A percentile compares a stretch with the other conserved stretches of the same genome.
Conservation (phyloP, 257 asterid species). For the Osmanthus fragrans region DNA sequence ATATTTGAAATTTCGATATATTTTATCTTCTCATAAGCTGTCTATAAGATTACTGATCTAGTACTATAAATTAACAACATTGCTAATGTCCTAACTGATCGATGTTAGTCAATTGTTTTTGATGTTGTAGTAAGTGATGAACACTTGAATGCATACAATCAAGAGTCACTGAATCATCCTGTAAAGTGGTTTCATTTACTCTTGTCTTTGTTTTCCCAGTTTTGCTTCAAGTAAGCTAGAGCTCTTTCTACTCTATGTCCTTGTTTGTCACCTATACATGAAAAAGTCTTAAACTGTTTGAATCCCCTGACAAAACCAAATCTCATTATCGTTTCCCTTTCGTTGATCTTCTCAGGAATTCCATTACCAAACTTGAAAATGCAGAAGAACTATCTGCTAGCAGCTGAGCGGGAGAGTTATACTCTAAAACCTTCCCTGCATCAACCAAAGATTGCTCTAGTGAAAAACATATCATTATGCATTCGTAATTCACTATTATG, state of each 20-base stretch:
- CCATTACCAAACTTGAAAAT: constrained; percentile 69
- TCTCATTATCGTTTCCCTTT: not conserved
- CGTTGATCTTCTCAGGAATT: constrained; percentile 64
- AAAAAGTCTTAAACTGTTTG: not conserved
- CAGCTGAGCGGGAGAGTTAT: constrained; percentile 60
- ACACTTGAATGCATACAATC: not conserved
- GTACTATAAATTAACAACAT: not conserved
- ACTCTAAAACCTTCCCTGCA: constrained; percentile 71
- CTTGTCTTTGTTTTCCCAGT: not conserved
- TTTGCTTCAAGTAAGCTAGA: not conserved
- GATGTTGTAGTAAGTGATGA: not conserved
- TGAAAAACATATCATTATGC: not conserved
- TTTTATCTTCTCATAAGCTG: not conserved
- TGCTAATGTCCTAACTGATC: not conserved
- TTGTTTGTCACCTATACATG: not conserved
- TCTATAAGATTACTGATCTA: not conserved
- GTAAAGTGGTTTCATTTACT: not conserved
- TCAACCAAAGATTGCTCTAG: not conserved
- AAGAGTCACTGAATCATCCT: not conserved
- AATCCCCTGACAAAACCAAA: not conserved
- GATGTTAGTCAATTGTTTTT: not conserved
- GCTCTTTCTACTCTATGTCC: not conserved
- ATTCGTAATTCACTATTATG: not conserved
- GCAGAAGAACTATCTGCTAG: constrained; percentile 52
- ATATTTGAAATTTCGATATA: no score